Evolutionary conservation across 2,329 filamentous ascomycete genomes (phyloP).

Genomic region (Pyrenochaeta sp.): DNA sequence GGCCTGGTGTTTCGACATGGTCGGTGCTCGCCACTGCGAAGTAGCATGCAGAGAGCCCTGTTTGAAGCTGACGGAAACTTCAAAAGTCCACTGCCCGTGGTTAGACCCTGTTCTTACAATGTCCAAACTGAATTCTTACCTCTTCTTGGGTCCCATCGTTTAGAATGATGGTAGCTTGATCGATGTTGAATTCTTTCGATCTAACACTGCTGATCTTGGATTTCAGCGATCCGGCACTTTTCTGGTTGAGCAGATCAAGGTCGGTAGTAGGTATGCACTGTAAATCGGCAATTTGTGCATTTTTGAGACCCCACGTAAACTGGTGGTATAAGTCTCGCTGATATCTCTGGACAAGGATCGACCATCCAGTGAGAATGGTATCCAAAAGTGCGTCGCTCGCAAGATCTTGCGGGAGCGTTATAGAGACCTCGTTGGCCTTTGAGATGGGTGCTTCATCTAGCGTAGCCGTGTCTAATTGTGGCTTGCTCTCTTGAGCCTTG

Average conservation of each 20-base stretch:
- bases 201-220: slow-evolving; percentile 20
- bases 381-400: slow-evolving; percentile 23
- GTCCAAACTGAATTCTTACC: slow-evolving; percentile 16
- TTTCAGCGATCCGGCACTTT: slow-evolving; percentile 19
- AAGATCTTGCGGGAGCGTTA: slow-evolving; percentile 16
- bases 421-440: slow-evolving; percentile 23
- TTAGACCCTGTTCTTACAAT: slow-evolving; percentile 2
- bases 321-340: slow-evolving; percentile 41
- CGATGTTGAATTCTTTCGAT: slow-evolving; percentile 16
- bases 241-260: slow-evolving; percentile 23
- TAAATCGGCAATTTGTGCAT: slow-evolving; percentile 7
- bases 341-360: slow-evolving; percentile 39
- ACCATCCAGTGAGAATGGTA: slow-evolving; percentile 39
- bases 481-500: slow-evolving; percentile 11
- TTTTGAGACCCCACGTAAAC: slow-evolving; percentile 37
- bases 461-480: slow-evolving; percentile 12
- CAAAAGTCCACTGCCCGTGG: slow-evolving; percentile 37
- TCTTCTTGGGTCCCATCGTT: slow-evolving; percentile 41
- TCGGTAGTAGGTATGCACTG: slow-evolving; percentile 27
- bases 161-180: slow-evolving; percentile 25
- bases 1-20: slow-evolving; percentile 54
- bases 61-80: slow-evolving; percentile 33
- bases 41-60: slow-evolving; percentile 42
- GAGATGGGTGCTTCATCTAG: slow-evolving; percentile 9
- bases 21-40: slow-evolving; percentile 53